A percentile compares a stretch with the other conserved stretches of the same genome.
These are phyloP conservation scores for Golubevia pallescens DNA, from an alignment of 1,284 basidiomycete genomes.

Conservation along the genomic window DNA sequence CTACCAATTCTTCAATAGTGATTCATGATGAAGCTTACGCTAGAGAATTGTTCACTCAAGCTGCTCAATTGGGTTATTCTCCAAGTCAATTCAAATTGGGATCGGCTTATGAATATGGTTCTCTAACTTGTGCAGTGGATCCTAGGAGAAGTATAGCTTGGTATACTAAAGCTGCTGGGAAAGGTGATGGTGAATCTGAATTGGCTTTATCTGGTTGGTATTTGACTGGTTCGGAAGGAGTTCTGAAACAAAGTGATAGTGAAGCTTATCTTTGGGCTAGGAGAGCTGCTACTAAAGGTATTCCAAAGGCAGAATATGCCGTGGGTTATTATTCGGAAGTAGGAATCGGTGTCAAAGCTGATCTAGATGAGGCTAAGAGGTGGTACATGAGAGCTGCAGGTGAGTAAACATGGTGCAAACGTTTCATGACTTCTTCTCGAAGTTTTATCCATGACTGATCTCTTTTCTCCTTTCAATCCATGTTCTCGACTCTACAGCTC, in stretches of 20 bases:
- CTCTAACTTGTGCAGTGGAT: conserved; percentile 86
- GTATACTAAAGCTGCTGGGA: conserved; percentile 97
- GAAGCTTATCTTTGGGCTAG: conserved; percentile 80
- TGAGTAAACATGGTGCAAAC: conserved; percentile 9
- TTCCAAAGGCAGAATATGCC: conserved; percentile 75
- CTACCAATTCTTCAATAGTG: conserved; percentile 4
- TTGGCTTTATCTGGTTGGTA: conserved; percentile 98
- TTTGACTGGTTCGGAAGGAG: conserved; percentile 74
- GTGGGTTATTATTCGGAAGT: conserved; percentile 90
- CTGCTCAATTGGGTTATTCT: conserved; percentile 90
- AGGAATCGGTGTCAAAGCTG: conserved; percentile 95
- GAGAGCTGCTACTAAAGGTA: conserved; percentile 66
- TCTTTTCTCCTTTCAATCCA: conserved; percentile 8
- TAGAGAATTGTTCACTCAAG: conserved; percentile 85
- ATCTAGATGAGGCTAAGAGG: conserved; percentile 91
- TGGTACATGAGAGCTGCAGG: conserved; percentile 87
- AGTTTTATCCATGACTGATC: conserved; percentile 71
- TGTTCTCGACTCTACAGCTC: conserved; percentile 70
- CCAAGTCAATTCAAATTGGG: conserved; percentile 95
- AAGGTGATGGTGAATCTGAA: conserved; percentile 91
- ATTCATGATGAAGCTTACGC: conserved; percentile 76
- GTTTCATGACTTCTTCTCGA: conserved; percentile 67
- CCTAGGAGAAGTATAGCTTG: conserved; percentile 92
- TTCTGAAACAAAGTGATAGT: conserved; percentile 93
- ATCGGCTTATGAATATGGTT: conserved; percentile 91